Conservation (phyloP, 495 filamentous ascomycete genomes). For the Xylaria sp. region DNA sequence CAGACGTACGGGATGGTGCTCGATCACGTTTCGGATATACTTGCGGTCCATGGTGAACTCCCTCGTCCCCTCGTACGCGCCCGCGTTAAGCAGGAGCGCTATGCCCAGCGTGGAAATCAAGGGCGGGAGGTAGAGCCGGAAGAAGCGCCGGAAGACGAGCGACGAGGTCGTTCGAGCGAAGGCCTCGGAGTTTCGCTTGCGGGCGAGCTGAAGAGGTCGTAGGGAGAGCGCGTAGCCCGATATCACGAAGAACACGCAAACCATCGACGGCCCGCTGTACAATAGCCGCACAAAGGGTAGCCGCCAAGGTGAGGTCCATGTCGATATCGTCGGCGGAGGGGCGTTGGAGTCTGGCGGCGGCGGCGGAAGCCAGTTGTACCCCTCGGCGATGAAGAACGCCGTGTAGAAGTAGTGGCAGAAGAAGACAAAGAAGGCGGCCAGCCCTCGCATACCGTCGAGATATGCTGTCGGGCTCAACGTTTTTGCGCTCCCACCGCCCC, state of each 20-base stretch:
- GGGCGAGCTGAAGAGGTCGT: slow-evolving; percentile 67
- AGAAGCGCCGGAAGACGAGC: slow-evolving; percentile 68
- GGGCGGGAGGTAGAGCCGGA: slow-evolving; percentile 72
- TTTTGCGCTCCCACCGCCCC: slow-evolving; percentile 31
- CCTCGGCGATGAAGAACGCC: slow-evolving; percentile 51
- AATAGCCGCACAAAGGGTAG: slow-evolving; percentile 71
- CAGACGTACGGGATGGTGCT: slow-evolving; percentile 45
- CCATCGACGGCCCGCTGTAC: slow-evolving; percentile 73
- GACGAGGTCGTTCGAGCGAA: slow-evolving; percentile 58
- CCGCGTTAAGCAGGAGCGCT: slow-evolving; percentile 62
- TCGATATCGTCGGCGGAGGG: slow-evolving; percentile 8
- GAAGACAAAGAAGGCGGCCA: slow-evolving; percentile 66
- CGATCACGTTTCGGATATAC: slow-evolving; percentile 50
- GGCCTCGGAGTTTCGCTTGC: slow-evolving; percentile 48
- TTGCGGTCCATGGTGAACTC: slow-evolving; percentile 44
- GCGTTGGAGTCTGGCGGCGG: slow-evolving; percentile 3
- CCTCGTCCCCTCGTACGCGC: slow-evolving; percentile 54
- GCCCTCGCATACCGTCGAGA: slow-evolving; percentile 64
- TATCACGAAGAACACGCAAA: slow-evolving; percentile 78
- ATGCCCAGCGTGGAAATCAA: slow-evolving; percentile 65
- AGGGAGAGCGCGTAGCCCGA: slow-evolving; percentile 74
- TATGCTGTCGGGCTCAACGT: slow-evolving; percentile 57
- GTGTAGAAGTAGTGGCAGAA: slow-evolving; percentile 59
- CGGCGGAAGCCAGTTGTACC: slow-evolving; percentile 41
- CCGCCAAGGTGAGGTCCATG: slow-evolving; percentile 57